Evolutionary conservation across 106 monocot genomes (phyloP).

Genomic region (Allium fistulosum): DNA sequence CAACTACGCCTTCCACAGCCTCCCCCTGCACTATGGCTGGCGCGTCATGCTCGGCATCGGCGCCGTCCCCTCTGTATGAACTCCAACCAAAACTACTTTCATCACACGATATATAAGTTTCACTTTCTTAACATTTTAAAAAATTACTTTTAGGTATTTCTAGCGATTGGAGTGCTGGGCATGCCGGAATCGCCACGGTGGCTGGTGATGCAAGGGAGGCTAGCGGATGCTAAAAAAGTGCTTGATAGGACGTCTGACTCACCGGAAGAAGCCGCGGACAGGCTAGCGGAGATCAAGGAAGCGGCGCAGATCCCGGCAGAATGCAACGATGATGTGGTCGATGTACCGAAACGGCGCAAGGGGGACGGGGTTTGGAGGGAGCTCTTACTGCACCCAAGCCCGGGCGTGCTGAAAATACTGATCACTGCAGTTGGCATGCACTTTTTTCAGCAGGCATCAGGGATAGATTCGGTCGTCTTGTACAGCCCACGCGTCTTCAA

Average conservation of each 20-base stretch:
- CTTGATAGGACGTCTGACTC: constrained; percentile 35
- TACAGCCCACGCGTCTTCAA: constrained; percentile 67
- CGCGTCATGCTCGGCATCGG: constrained; percentile 32
- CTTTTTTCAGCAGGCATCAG: constrained; percentile 83
- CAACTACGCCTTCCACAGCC: constrained; percentile 28
- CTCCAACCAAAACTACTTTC: no score
- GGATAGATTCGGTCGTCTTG: constrained; percentile 81
- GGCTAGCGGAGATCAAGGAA: constrained; percentile 27
- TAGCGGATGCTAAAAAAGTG: constrained; percentile 22
- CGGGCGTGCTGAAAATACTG: constrained; percentile 47
- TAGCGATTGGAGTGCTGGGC: constrained; percentile 16
- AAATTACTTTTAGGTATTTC: background rate
- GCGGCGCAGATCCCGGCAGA: constrained; percentile 39
- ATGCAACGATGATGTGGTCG: constrained; percentile 9
- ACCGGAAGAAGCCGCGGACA: constrained; percentile 25
- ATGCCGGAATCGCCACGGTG: constrained; percentile 60
- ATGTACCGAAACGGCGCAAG: constrained; percentile 6
- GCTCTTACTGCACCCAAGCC: constrained; percentile 49
- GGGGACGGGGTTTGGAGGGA: constrained; percentile 69
- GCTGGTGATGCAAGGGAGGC: constrained; percentile 51
- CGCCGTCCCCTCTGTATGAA: constrained; percentile 12
- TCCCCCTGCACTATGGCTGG: constrained; percentile 33
- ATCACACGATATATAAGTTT: no score
- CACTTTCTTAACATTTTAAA: no score
- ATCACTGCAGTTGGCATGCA: constrained; percentile 56